These are phyloP conservation scores for Crataegus laevigata DNA, from an alignment of 306 rosid genomes.

Conservation along the genomic window DNA sequence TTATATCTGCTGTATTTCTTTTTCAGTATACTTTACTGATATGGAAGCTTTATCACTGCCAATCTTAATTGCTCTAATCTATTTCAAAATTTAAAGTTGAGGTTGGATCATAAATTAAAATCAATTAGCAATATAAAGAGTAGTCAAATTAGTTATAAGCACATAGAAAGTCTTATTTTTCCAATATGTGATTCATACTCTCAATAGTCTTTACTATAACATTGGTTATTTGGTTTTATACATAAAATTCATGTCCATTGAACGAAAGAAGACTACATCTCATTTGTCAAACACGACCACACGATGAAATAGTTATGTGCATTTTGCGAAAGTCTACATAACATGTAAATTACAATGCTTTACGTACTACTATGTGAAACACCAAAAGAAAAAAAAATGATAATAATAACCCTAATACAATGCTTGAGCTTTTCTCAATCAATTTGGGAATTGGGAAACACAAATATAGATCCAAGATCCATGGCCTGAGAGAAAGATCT, in stretches of 20 bases:
- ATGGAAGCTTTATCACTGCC: neutral
- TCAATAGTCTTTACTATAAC: neutral
- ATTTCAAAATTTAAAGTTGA: too few species aligned
- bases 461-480: neutral
- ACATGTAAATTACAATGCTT: neutral
- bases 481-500: neutral
- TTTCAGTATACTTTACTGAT: neutral
- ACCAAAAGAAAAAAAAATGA: neutral
- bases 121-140: too few species aligned
- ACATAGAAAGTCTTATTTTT: too few species aligned
- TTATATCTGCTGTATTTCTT: neutral
- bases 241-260: neutral
- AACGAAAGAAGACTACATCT: neutral
- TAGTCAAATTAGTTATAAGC: too few species aligned
- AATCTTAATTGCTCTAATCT: neutral
- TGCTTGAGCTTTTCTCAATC: neutral
- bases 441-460: neutral
- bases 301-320: neutral
- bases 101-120: too few species aligned
- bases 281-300: neutral
- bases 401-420: neutral
- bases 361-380: neutral
- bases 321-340: neutral
- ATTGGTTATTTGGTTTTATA: neutral
- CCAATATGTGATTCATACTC: too few species aligned